phyloP scores from a whole-genome alignment of 495 filamentous ascomycete genomes.

The Cenococcum geophilum region DNA sequence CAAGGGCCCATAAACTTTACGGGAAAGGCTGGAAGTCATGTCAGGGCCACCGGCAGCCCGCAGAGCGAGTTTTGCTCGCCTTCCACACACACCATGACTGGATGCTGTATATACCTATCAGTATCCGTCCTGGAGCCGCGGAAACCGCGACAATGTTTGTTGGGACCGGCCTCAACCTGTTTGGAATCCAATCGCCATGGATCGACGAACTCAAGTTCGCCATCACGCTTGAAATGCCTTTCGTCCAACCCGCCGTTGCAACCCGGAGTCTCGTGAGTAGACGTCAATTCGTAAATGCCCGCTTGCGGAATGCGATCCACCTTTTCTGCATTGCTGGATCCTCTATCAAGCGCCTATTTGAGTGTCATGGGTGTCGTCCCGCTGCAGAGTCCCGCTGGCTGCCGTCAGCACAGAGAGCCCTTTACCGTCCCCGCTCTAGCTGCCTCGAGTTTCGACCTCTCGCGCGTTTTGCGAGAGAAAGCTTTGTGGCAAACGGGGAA shows the following conservation, averaged over 20 bases:
- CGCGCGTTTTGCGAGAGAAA: not conserved
- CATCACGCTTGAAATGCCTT: not conserved
- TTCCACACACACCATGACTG: too few relatives aligned
- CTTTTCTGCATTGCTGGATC: not conserved
- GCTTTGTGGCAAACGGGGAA: not conserved
- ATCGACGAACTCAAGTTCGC: constrained; percentile 6
- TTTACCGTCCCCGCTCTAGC: too few relatives aligned
- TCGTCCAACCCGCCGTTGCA: not conserved
- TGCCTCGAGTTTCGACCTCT: not conserved
- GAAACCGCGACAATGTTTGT: constrained; percentile 1
- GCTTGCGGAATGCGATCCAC: not conserved
- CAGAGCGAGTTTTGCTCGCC: too few relatives aligned
- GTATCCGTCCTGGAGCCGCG: not conserved
- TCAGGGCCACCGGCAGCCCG: too few relatives aligned
- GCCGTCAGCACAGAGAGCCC: not conserved
- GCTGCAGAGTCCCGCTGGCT: not conserved
- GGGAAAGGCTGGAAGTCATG: too few relatives aligned
- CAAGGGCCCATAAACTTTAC: too few relatives aligned
- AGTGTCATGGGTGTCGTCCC: not conserved
- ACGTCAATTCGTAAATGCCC: not conserved
- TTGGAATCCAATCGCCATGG: not conserved
- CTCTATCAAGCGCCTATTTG: not conserved
- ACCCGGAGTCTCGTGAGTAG: not conserved
- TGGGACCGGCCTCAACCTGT: not conserved
- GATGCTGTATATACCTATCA: too few relatives aligned